Percentiles rank a stretch among this genome's conserved stretches.
Evolutionary conservation across 2,329 filamentous ascomycete genomes (phyloP).

Genomic region (Venturia nashicola): DNA sequence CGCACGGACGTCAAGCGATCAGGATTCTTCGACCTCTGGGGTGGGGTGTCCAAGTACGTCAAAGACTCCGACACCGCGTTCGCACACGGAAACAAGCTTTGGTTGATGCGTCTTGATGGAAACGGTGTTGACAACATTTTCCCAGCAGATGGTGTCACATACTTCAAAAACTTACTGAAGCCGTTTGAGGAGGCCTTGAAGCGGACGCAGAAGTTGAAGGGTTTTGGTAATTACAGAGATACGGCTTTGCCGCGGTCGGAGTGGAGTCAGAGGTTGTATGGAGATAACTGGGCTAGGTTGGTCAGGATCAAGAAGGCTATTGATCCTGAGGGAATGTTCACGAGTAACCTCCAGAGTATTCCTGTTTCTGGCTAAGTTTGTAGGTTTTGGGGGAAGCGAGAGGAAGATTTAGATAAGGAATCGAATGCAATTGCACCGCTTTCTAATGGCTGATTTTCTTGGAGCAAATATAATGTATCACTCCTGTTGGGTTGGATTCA

Average conservation of each 20-base stretch:
- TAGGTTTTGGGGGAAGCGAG: neutral
- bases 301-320: constrained; percentile 13
- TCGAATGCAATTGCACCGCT: too few relatives aligned
- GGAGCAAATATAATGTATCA: too few relatives aligned
- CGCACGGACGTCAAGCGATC: neutral
- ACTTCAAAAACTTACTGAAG: constrained; percentile 9
- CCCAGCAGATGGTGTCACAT: neutral
- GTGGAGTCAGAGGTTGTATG: constrained; percentile 15
- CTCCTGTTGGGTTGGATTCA: too few relatives aligned
- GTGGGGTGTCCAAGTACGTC: constrained; percentile 13
- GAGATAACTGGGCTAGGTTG: constrained; percentile 14
- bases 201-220: constrained; percentile 12
- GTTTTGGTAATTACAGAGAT: constrained; percentile 16
- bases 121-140: constrained; percentile 6
- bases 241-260: constrained; percentile 13
- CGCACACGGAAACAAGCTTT: constrained; percentile 14
- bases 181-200: constrained; percentile 14
- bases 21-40: constrained; percentile 16
- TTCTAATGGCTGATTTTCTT: too few relatives aligned
- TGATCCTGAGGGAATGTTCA: constrained; percentile 13
- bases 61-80: constrained; percentile 13
- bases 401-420: too few relatives aligned
- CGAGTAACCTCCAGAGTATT: constrained; percentile 13
- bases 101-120: constrained; percentile 17
- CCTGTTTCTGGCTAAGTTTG: neutral